Percentiles rank a stretch among this genome's conserved stretches.
phyloP scores from a whole-genome alignment of 1,139 yeast genomes.

The Tardiomyces depauwii region DNA sequence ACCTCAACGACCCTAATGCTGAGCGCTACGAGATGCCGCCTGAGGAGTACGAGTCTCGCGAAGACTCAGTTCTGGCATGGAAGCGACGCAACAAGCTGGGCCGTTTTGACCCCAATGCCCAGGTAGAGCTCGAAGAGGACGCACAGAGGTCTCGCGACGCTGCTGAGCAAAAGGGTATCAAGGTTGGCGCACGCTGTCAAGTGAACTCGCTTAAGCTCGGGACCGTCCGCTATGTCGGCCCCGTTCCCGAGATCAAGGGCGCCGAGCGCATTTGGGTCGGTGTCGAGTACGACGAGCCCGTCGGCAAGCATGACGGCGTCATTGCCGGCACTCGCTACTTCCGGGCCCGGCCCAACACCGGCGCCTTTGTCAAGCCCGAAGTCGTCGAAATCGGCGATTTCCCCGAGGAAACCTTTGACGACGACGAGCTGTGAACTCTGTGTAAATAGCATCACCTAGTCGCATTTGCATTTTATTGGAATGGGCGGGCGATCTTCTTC shows the following conservation, averaged over 20 bases:
- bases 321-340: conserved; percentile 58
- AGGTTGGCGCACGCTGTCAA: conserved; percentile 27
- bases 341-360: conserved; percentile 40
- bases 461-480: conserved; percentile 1
- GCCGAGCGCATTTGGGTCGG: conserved; percentile 53
- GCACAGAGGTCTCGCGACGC: conserved; percentile 16
- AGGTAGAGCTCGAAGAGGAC: conserved; percentile 18
- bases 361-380: conserved; percentile 34
- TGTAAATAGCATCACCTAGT: background rate
- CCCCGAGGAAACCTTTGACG: conserved; percentile 18
- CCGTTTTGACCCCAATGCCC: conserved; percentile 50
- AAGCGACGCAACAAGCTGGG: conserved; percentile 59
- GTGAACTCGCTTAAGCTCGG: conserved; percentile 50
- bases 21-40: conserved; percentile 46
- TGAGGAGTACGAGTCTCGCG: conserved; percentile 51
- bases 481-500: no score
- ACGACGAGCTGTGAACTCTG: conserved; percentile 13
- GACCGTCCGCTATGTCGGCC: conserved; percentile 53
- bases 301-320: conserved; percentile 75
- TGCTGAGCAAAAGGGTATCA: conserved; percentile 17
- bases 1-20: conserved; percentile 26
- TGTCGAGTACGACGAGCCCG: conserved; percentile 48
- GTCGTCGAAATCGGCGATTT: conserved; percentile 28
- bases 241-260: conserved; percentile 42
- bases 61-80: conserved; percentile 65